These are phyloP conservation scores for Acidiella bohemica DNA, from an alignment of 495 filamentous ascomycete genomes.

Conservation along the genomic window DNA sequence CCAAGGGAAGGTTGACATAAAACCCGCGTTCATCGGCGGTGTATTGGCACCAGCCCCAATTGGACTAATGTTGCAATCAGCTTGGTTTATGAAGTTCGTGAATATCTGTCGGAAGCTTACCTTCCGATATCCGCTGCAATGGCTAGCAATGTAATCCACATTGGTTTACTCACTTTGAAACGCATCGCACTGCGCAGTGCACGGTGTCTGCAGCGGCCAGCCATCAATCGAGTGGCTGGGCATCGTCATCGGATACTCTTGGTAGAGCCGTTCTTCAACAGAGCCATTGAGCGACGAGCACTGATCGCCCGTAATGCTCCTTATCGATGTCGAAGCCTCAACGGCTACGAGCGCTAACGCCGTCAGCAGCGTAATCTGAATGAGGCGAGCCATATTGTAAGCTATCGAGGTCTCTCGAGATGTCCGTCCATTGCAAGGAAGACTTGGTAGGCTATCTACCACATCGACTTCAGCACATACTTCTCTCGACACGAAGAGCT, in stretches of 20 bases:
- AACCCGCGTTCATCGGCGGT: slow-evolving; percentile 4
- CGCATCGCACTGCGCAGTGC: slow-evolving; percentile 2
- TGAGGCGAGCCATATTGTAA: too few species aligned
- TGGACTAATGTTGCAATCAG: background rate
- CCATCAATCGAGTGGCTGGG: slow-evolving; percentile 6
- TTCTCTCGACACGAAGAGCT: too few species aligned
- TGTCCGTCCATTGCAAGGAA: too few species aligned
- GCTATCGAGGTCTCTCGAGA: too few species aligned
- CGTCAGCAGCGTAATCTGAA: too few species aligned
- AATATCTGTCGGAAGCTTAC: background rate
- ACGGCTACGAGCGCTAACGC: too few species aligned
- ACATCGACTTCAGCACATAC: too few species aligned
- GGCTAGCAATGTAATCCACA: slow-evolving; percentile 3
- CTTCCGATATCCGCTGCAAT: slow-evolving; percentile 8
- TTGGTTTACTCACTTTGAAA: slow-evolving; percentile 3
- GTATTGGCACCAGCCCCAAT: slow-evolving; percentile 1
- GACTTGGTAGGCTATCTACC: too few species aligned
- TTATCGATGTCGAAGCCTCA: slow-evolving; percentile 2
- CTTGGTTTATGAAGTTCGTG: background rate
- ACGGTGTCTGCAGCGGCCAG: background rate
- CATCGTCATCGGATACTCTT: slow-evolving; percentile 7
- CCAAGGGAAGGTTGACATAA: slow-evolving; percentile 3
- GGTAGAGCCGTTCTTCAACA: slow-evolving; percentile 1
- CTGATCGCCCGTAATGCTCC: background rate
- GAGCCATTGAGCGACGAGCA: slow-evolving; percentile 8